Percentiles rank a stretch among this genome's conserved stretches.
Evolutionary conservation across 2,329 filamentous ascomycete genomes (phyloP).

Genomic region (Aureobasidium musti): DNA sequence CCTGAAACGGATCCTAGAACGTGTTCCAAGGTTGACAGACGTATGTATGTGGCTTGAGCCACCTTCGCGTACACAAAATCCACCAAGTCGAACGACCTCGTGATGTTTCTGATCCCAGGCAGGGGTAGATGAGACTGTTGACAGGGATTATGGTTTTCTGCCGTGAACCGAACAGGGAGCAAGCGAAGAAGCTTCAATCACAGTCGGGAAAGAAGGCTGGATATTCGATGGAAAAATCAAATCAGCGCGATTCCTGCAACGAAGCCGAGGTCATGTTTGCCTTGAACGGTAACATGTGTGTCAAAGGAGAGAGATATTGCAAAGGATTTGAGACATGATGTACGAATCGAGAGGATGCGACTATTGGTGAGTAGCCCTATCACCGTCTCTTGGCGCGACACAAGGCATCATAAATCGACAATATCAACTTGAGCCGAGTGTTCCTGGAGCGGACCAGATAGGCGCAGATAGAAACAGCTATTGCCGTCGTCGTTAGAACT

Average conservation of each 20-base stretch:
- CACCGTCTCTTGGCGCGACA: not conserved
- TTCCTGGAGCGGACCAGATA: too few species aligned
- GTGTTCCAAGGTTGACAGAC: not conserved
- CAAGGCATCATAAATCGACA: too few species aligned
- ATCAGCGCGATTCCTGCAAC: not conserved
- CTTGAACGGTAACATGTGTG: too few species aligned
- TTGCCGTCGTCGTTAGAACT: not conserved
- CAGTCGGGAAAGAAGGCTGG: not conserved
- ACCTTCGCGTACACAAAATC: not conserved
- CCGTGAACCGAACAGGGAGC: not conserved
- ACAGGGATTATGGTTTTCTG: not conserved
- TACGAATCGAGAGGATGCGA: not conserved
- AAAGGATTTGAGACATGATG: not conserved
- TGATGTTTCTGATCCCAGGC: not conserved
- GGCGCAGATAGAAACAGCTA: not conserved
- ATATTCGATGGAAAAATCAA: not conserved
- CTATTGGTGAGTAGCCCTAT: not conserved
- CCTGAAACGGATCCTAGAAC: not conserved
- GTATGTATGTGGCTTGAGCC: slow-evolving; percentile 13
- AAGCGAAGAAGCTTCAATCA: not conserved
- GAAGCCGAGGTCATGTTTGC: not conserved
- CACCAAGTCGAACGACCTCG: not conserved
- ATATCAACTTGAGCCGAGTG: not conserved
- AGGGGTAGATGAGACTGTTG: not conserved
- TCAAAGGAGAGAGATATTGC: not conserved